These are phyloP conservation scores for Anaeromyces robustus DNA, from an alignment of 192 early-diverging fungal genomes.

Conservation along the genomic window DNA sequence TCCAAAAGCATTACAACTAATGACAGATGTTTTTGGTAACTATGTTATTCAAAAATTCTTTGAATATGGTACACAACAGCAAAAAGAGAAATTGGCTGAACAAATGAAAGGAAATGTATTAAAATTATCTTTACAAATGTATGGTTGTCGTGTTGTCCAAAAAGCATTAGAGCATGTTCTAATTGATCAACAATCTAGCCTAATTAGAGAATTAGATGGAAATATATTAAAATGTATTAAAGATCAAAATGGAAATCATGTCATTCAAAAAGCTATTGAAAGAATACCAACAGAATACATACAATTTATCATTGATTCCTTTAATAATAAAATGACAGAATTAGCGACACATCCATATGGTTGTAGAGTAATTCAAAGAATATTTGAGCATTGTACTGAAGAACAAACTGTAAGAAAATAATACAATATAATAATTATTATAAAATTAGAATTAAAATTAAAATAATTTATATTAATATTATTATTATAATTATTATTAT, in stretches of 20 bases:
- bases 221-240: constrained; percentile 97
- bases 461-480: background rate
- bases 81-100: constrained; percentile 80
- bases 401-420: constrained; percentile 40
- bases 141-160: constrained; percentile 97
- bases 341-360: constrained; percentile 97
- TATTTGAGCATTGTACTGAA: constrained; percentile 97
- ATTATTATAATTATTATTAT: background rate
- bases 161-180: constrained; percentile 91
- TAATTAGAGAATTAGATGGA: constrained; percentile 85
- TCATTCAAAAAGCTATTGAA: constrained; percentile 99
- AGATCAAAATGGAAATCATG: constrained; percentile 99
- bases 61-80: constrained; percentile 67
- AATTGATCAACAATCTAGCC: constrained; percentile 72
- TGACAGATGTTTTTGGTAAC: constrained; percentile 99
- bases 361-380: constrained; percentile 95
- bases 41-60: constrained; percentile 99
- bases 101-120: constrained; percentile 95
- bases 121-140: constrained; percentile 95
- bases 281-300: constrained; percentile 84
- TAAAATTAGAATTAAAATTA: too few species aligned
- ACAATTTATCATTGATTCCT: constrained; percentile 91
- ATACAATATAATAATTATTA: too few species aligned
- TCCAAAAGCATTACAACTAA: constrained; percentile 77
- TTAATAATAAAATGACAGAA: constrained; percentile 87